phyloP scores from a whole-genome alignment of 805 yeast species.

The Nematodospora valgi region DNA sequence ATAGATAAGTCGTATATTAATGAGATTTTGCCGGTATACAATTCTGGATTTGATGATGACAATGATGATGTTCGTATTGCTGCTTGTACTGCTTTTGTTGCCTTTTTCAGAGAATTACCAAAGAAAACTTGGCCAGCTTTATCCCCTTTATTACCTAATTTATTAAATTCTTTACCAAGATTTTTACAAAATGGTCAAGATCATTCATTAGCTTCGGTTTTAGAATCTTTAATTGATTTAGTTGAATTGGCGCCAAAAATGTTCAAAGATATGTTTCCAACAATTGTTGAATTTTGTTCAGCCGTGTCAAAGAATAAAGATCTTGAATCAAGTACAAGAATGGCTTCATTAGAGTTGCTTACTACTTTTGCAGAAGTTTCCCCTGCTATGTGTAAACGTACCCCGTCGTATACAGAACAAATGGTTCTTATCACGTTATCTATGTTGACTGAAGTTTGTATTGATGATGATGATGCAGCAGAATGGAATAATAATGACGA shows the following conservation, averaged over 20 bases:
- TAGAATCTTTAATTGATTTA: slow-evolving; percentile 84
- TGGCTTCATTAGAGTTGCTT: slow-evolving; percentile 83
- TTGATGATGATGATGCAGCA: slow-evolving; percentile 82
- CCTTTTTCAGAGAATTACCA: slow-evolving; percentile 80
- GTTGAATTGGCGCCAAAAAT: slow-evolving; percentile 93
- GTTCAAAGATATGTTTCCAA: slow-evolving; percentile 86
- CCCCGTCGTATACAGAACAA: slow-evolving; percentile 64
- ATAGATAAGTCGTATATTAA: slow-evolving; percentile 57
- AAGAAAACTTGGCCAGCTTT: slow-evolving; percentile 74
- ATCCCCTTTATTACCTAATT: slow-evolving; percentile 75
- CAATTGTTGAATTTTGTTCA: slow-evolving; percentile 83
- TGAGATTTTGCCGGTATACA: slow-evolving; percentile 65
- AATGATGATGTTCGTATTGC: slow-evolving; percentile 85
- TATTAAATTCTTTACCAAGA: slow-evolving; percentile 84
- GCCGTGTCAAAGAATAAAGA: slow-evolving; percentile 78
- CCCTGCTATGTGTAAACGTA: slow-evolving; percentile 90
- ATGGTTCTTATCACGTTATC: slow-evolving; percentile 72
- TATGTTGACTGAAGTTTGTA: slow-evolving; percentile 90
- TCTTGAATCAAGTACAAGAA: slow-evolving; percentile 72
- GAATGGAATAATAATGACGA: slow-evolving; percentile 83
- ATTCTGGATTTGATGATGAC: slow-evolving; percentile 74
- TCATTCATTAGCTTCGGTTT: slow-evolving; percentile 77
- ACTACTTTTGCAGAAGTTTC: slow-evolving; percentile 91
- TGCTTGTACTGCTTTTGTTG: slow-evolving; percentile 88
- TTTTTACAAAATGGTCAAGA: slow-evolving; percentile 78